Conservation (phyloP, 2,329 filamentous ascomycete species). For the Scolecobasidium constrictum region DNA sequence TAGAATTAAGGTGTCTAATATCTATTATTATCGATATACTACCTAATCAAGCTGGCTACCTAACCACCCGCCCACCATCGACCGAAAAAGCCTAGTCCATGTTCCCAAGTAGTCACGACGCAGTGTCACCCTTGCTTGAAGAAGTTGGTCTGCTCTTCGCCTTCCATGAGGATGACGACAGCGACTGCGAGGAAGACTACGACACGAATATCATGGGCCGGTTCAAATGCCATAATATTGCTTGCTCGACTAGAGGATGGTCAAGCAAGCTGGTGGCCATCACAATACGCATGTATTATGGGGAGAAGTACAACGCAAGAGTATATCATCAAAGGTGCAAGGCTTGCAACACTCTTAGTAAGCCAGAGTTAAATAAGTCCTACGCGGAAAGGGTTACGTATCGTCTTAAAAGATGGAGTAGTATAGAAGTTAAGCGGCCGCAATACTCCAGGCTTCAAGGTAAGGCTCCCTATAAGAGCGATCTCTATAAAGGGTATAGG, state of each 20-base stretch:
- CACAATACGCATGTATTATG: conserved; percentile 30
- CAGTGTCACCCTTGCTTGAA: conserved; percentile 20
- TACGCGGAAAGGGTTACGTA: conserved; percentile 34
- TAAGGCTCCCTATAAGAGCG: conserved; percentile 15
- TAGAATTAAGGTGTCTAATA: no score
- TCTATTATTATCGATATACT: no score
- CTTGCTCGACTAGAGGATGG: conserved; percentile 25
- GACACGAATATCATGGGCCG: conserved; percentile 33
- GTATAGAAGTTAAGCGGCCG: conserved; percentile 17
- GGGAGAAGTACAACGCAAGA: conserved; percentile 30
- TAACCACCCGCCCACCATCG: no score
- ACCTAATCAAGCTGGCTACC: no score
- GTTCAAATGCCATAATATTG: conserved; percentile 26
- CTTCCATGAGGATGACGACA: conserved; percentile 23
- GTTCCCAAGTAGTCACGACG: no score
- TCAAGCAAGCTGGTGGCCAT: conserved; percentile 31
- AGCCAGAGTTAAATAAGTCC: conserved; percentile 24
- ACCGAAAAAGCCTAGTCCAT: no score
- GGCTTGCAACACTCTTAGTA: conserved; percentile 22
- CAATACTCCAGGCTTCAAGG: conserved; percentile 10
- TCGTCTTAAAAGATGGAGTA: conserved; percentile 31
- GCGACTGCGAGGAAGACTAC: conserved; percentile 17
- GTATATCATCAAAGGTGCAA: conserved; percentile 35
- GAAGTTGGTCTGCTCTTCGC: conserved; percentile 20
- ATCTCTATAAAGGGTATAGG: conserved; percentile 12